These are phyloP conservation scores for Erigeron philadelphicus DNA, from an alignment of 140 eudicot genomes.

Conservation along the genomic window DNA sequence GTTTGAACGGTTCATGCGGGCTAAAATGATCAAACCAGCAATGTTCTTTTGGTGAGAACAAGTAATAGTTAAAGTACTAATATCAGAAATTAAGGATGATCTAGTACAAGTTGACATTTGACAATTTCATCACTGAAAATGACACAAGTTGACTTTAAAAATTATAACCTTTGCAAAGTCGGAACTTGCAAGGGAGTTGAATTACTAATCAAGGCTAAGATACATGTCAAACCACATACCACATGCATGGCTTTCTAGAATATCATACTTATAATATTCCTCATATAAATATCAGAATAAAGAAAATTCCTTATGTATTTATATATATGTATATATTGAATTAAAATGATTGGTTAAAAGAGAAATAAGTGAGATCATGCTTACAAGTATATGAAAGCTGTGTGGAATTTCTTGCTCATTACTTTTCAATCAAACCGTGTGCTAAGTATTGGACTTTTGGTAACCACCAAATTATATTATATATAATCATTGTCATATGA, in stretches of 20 bases:
- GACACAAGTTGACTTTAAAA: conserved; percentile 5
- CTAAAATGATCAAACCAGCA: background rate
- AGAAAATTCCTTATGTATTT: background rate
- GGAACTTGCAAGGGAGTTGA: conserved; percentile 19
- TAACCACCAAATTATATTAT: background rate
- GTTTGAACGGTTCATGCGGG: background rate
- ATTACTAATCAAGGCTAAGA: background rate
- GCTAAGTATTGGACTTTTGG: conserved; percentile 24
- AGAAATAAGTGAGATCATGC: background rate
- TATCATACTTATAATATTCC: background rate
- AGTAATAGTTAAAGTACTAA: background rate
- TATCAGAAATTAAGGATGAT: background rate
- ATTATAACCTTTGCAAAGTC: conserved; percentile 12
- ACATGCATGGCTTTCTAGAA: conserved; percentile 3
- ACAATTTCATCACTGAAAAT: conserved; percentile 15
- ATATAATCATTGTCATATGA: conserved; percentile 11
- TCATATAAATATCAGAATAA: background rate
- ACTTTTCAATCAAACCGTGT: conserved; percentile 22
- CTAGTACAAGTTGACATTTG: conserved; percentile 15
- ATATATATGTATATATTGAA: too few relatives aligned
- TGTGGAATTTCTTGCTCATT: conserved; percentile 21
- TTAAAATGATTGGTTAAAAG: background rate
- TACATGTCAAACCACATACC: background rate
- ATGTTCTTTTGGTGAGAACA: background rate
- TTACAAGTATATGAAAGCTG: conserved; percentile 1